phyloP scores from a whole-genome alignment of 1,284 basidiomycete genomes.

The Cutaneotrichosporon cyanovorans region DNA sequence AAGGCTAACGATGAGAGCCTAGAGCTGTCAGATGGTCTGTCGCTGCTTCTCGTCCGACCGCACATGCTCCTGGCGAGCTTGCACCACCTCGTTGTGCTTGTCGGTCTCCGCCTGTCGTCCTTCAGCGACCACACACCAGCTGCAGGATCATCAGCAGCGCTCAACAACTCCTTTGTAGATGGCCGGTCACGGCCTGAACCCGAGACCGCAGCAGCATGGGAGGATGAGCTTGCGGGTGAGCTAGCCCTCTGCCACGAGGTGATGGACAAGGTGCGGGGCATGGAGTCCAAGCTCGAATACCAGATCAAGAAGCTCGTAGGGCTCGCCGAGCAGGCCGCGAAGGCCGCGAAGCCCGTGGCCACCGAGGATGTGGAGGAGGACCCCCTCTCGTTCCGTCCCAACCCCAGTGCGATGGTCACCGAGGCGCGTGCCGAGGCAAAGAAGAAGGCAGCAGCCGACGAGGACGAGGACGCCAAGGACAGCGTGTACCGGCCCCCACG shows the following conservation, averaged over 20 bases:
- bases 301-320: conserved; percentile 90
- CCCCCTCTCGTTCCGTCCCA: conserved; percentile 82
- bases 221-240: conserved; percentile 32
- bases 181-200: conserved; percentile 9
- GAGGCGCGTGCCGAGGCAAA: conserved; percentile 20
- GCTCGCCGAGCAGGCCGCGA: conserved; percentile 56
- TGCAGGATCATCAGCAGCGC: conserved; percentile 15
- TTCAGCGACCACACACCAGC: conserved; percentile 6
- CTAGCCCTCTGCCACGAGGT: conserved; percentile 44
- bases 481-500: conserved; percentile 86
- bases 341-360: conserved; percentile 47
- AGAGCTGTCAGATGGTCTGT: conserved; percentile 72
- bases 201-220: conserved; percentile 1
- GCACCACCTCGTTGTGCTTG: conserved; percentile 72
- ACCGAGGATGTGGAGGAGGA: conserved; percentile 60
- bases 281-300: conserved; percentile 84
- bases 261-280: conserved; percentile 49
- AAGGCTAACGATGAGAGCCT: conserved; percentile 47
- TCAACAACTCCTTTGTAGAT: conserved; percentile 14
- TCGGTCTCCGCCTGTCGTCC: conserved; percentile 50
- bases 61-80: conserved; percentile 79
- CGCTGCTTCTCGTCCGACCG: conserved; percentile 81
- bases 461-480: conserved; percentile 37
- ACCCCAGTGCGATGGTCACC: conserved; percentile 52
- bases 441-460: conserved; percentile 23